A percentile compares a stretch with the other conserved stretches of the same genome.
phyloP scores from a whole-genome alignment of 1,284 basidiomycete species.

The Takashimella koratensis region DNA sequence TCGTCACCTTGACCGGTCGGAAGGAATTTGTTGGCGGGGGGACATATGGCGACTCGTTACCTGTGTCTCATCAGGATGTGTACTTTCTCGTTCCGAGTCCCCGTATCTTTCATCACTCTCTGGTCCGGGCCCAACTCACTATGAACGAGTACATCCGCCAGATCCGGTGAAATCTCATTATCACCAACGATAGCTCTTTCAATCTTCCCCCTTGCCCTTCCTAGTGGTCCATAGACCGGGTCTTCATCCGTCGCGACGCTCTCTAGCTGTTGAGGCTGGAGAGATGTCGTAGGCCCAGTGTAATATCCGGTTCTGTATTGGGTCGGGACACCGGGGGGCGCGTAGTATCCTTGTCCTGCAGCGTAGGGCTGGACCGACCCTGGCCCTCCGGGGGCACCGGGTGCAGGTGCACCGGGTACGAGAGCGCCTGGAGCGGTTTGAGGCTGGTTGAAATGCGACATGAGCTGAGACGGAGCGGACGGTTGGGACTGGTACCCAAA shows the following conservation, averaged over 20 bases:
- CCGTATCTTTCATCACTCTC: too few species aligned
- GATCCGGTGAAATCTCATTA: conserved; percentile 39
- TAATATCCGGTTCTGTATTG: conserved; percentile 1
- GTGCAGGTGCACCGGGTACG: conserved; percentile 2
- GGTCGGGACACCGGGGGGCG: conserved; percentile 1
- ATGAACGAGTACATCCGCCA: conserved; percentile 20
- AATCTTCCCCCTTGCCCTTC: conserved; percentile 34
- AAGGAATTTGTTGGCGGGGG: conserved; percentile 19
- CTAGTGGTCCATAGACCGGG: conserved; percentile 39
- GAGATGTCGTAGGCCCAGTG: neutral
- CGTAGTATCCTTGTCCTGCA: conserved; percentile 2
- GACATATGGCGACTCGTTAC: conserved; percentile 20
- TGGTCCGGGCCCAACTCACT: conserved; percentile 17
- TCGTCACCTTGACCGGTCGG: conserved; percentile 20
- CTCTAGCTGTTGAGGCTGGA: conserved; percentile 30
- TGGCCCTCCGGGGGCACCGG: neutral
- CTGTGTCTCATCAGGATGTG: conserved; percentile 10
- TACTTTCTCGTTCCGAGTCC: too few species aligned
- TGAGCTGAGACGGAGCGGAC: conserved; percentile 9
- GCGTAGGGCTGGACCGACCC: neutral
- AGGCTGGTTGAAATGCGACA: conserved; percentile 4
- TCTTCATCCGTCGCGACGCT: conserved; percentile 38
- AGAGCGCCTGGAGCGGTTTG: conserved; percentile 12
- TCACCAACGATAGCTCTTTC: conserved; percentile 33
- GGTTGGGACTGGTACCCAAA: neutral